Evolutionary conservation across 768 basidiomycete species (phyloP).

Genomic region (Cubamyces lactineus): DNA sequence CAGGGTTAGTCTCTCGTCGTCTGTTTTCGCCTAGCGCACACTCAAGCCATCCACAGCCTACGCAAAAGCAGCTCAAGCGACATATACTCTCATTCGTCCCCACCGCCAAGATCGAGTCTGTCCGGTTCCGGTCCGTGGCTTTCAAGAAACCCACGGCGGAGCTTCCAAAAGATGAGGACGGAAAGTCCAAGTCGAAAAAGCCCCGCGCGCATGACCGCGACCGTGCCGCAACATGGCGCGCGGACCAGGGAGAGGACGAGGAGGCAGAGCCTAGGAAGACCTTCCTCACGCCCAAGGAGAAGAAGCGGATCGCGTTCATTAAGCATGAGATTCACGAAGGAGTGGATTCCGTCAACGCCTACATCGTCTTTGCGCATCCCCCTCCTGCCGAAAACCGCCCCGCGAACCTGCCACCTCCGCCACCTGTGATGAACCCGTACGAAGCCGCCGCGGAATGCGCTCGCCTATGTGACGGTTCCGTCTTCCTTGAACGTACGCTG

Average conservation of each 20-base stretch:
- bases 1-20: conserved; percentile 53
- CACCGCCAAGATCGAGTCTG: conserved; percentile 83
- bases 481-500: conserved; percentile 77
- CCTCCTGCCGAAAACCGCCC: conserved; percentile 43
- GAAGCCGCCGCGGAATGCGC: conserved; percentile 67
- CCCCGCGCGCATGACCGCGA: conserved; percentile 55
- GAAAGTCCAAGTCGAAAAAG: conserved; percentile 33
- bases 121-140: conserved; percentile 91
- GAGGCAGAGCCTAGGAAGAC: conserved; percentile 54
- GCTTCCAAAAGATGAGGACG: conserved; percentile 48
- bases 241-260: conserved; percentile 44
- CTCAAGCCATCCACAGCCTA: conserved; percentile 49
- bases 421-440: conserved; percentile 62
- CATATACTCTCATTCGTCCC: conserved; percentile 77
- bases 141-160: conserved; percentile 82
- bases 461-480: conserved; percentile 63
- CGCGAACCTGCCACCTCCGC: conserved; percentile 54
- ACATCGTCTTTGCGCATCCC: conserved; percentile 87
- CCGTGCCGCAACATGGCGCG: conserved; percentile 63
- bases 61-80: conserved; percentile 73
- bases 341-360: conserved; percentile 80
- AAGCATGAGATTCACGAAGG: conserved; percentile 86
- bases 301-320: conserved; percentile 94
- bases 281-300: conserved; percentile 80
- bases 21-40: neutral